These are phyloP conservation scores for Scedosporium dehoogii DNA, from an alignment of 2,329 filamentous ascomycete species.

Conservation along the genomic window DNA sequence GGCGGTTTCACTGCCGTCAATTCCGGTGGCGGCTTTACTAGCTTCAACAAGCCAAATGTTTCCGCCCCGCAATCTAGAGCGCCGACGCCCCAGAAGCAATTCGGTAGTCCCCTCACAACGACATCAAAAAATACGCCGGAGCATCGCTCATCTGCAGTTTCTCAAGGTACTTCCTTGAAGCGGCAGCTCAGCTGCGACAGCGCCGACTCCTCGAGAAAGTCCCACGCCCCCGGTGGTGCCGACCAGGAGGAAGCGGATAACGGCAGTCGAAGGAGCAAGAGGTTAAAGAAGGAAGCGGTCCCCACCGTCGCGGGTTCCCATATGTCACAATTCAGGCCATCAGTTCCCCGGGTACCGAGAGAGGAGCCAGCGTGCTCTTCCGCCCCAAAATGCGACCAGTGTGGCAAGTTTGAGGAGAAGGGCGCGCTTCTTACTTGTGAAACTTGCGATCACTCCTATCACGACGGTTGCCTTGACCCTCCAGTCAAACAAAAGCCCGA, in stretches of 20 bases:
- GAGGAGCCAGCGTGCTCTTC: constrained; percentile 34
- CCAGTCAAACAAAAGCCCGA: constrained; percentile 69
- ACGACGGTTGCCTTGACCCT: constrained; percentile 82
- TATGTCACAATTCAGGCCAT: constrained; percentile 87
- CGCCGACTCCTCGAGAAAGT: constrained; percentile 36
- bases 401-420: constrained; percentile 66
- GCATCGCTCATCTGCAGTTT: constrained; percentile 43
- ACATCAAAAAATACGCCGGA: constrained; percentile 58
- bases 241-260: constrained; percentile 52
- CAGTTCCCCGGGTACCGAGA: constrained; percentile 55
- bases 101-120: constrained; percentile 48
- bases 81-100: constrained; percentile 28
- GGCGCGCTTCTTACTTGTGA: constrained; percentile 72
- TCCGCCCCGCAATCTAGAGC: constrained; percentile 4
- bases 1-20: constrained; percentile 71
- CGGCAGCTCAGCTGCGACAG: constrained; percentile 60
- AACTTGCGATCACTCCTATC: constrained; percentile 81
- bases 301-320: constrained; percentile 92
- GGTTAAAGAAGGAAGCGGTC: constrained; percentile 69
- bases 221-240: constrained; percentile 22
- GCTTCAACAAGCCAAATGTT: constrained; percentile 45
- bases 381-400: constrained; percentile 71
- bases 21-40: constrained; percentile 41
- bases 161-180: constrained; percentile 57
- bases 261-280: constrained; percentile 77